phyloP scores from a whole-genome alignment of 108 stramenopile genomes.

The Cyclostephanos invisitatus region DNA sequence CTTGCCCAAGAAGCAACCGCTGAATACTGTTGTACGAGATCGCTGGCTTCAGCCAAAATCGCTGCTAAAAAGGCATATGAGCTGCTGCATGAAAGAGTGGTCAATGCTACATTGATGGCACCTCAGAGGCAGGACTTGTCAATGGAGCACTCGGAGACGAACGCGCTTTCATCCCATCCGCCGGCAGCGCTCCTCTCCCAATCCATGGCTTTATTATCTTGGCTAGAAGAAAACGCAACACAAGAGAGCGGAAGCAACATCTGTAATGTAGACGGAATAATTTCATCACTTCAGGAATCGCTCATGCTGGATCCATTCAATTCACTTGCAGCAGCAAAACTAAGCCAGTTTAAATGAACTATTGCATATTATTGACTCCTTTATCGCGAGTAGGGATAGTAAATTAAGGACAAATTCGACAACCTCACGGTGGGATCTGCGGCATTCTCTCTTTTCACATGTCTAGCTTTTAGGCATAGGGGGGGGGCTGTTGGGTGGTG shows the following conservation, averaged over 20 bases:
- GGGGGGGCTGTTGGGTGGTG: too few species aligned
- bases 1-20: slow-evolving; percentile 14
- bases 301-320: slow-evolving; percentile 25
- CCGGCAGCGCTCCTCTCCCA: slow-evolving; percentile 34
- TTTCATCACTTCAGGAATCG: slow-evolving; percentile 18
- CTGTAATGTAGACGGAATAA: not conserved
- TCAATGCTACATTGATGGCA: slow-evolving; percentile 32
- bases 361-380: too few species aligned
- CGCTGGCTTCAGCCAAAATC: slow-evolving; percentile 24
- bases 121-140: slow-evolving; percentile 16
- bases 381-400: too few species aligned
- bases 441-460: too few species aligned
- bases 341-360: too few species aligned
- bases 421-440: too few species aligned
- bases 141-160: slow-evolving; percentile 35
- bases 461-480: too few species aligned
- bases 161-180: slow-evolving; percentile 30
- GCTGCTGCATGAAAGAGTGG: slow-evolving; percentile 25
- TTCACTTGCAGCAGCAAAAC: slow-evolving; percentile 12
- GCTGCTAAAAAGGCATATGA: slow-evolving; percentile 29
- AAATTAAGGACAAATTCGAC: too few species aligned
- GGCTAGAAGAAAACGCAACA: slow-evolving; percentile 17
- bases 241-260: slow-evolving; percentile 11
- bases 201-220: slow-evolving; percentile 32
- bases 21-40: not conserved